A percentile compares a stretch with the other conserved stretches of the same genome.
Evolutionary conservation across 352 stramenopile species (phyloP).

Genomic region (Pythium inflatum): DNA sequence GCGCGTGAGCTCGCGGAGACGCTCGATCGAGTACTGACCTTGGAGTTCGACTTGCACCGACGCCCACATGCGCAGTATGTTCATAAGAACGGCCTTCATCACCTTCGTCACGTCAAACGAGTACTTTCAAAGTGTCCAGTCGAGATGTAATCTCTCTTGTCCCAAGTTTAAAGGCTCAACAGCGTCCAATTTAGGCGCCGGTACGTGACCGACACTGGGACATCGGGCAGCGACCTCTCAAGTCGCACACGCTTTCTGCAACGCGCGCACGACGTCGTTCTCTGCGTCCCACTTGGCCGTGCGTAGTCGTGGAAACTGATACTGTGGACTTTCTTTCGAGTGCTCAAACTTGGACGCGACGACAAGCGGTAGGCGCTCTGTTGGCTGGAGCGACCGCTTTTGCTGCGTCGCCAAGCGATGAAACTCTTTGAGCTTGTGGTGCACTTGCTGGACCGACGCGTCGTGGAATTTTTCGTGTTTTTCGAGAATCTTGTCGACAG

Average conservation of each 20-base stretch:
- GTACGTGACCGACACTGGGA: too few species aligned
- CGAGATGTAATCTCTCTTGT: too few species aligned
- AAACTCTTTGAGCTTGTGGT: slow-evolving; percentile 61
- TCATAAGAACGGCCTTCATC: too few species aligned
- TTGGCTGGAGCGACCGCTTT: slow-evolving; percentile 32
- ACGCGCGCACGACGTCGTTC: slow-evolving; percentile 54
- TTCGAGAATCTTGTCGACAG: slow-evolving; percentile 60
- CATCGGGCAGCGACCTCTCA: too few species aligned
- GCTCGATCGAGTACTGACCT: background rate
- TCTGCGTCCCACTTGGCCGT: slow-evolving; percentile 52
- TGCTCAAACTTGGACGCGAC: slow-evolving; percentile 48
- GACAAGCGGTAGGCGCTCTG: slow-evolving; percentile 40
- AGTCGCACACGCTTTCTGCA: slow-evolving; percentile 53
- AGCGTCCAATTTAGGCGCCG: too few species aligned
- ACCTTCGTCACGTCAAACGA: too few species aligned
- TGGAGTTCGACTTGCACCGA: slow-evolving; percentile 3
- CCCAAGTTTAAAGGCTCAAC: too few species aligned
- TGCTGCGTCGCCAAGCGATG: slow-evolving; percentile 31
- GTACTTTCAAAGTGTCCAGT: too few species aligned
- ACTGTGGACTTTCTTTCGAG: slow-evolving; percentile 52
- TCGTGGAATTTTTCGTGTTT: slow-evolving; percentile 55
- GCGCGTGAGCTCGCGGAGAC: background rate
- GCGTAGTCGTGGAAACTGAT: slow-evolving; percentile 63
- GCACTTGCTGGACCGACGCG: slow-evolving; percentile 47
- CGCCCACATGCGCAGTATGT: too few species aligned